A percentile compares a stretch with the other conserved stretches of the same genome.
These are phyloP conservation scores for Rhynchospora pubera DNA, from an alignment of 176 grass and related monocot genomes.

Conservation along the genomic window DNA sequence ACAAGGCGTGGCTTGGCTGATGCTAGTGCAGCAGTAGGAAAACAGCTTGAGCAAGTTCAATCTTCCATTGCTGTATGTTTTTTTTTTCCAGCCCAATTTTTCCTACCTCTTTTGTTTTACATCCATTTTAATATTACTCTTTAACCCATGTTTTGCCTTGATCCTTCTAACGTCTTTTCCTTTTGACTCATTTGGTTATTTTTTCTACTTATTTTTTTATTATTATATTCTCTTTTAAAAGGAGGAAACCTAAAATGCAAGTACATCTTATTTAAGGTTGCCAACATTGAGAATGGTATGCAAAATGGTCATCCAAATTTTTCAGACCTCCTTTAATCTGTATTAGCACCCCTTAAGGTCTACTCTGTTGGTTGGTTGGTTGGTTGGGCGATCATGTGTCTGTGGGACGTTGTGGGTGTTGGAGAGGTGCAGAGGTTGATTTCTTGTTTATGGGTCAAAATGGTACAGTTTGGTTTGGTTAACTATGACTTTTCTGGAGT, in stretches of 20 bases:
- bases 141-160: not conserved
- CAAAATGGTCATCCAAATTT: not conserved
- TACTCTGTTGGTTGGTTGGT: conserved; percentile 7
- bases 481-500: not conserved
- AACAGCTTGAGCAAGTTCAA: conserved; percentile 83
- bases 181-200: not conserved
- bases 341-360: not conserved
- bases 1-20: conserved; percentile 67
- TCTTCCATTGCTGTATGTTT: conserved; percentile 63
- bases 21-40: conserved; percentile 64
- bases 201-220: conserved; percentile 4
- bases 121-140: not conserved
- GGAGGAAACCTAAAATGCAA: not conserved
- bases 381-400: not conserved
- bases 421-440: not conserved
- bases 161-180: not conserved
- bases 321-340: not conserved
- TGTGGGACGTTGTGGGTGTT: not conserved
- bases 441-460: not conserved
- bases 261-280: conserved; percentile 1
- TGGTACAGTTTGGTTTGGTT: not conserved
- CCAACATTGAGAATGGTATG: not conserved
- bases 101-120: not conserved
- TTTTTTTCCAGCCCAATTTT: not conserved
- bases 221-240: not conserved